These are phyloP conservation scores for Larix sibirica DNA, from an alignment of 83 land plant genomes.

Conservation along the genomic window DNA sequence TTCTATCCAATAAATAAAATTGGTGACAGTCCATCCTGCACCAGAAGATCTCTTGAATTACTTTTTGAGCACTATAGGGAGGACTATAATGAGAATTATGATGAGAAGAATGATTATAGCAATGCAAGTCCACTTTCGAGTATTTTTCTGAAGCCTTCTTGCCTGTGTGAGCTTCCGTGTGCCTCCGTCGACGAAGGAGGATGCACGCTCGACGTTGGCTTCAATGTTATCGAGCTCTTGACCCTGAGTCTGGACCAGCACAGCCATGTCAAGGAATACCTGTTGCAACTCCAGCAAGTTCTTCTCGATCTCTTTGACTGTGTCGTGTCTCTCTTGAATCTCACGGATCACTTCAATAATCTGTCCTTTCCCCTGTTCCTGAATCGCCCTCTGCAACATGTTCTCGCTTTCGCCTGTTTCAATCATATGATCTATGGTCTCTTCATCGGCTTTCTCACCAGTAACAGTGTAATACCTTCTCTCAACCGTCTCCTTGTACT, in stretches of 20 bases:
- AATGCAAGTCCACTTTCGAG: slow-evolving; percentile 70
- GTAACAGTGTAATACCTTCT: slow-evolving; percentile 66
- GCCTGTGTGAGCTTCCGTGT: slow-evolving; percentile 43
- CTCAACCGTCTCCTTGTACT: slow-evolving; percentile 73
- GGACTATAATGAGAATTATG: slow-evolving; percentile 46
- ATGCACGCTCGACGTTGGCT: slow-evolving; percentile 49
- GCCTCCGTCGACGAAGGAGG: slow-evolving; percentile 51
- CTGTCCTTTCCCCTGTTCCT: slow-evolving; percentile 74
- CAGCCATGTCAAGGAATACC: slow-evolving; percentile 79
- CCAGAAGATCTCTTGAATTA: not conserved
- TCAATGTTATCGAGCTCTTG: slow-evolving; percentile 73
- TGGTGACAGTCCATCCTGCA: too few relatives aligned
- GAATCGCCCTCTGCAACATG: slow-evolving; percentile 69
- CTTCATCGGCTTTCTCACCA: slow-evolving; percentile 68
- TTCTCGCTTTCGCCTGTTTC: slow-evolving; percentile 74
- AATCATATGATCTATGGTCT: slow-evolving; percentile 49
- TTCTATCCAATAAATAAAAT: too few relatives aligned
- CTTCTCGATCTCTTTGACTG: slow-evolving; percentile 66
- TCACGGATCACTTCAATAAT: slow-evolving; percentile 67
- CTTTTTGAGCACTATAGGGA: slow-evolving; percentile 30
- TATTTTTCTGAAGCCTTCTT: slow-evolving; percentile 42
- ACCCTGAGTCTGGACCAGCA: slow-evolving; percentile 72
- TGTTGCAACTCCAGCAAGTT: slow-evolving; percentile 74
- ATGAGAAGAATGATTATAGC: slow-evolving; percentile 45
- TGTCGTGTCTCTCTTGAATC: slow-evolving; percentile 77